Base-by-base conservation (phyloP, 129 eudicot species). In the Centaurea solstitialis region DNA sequence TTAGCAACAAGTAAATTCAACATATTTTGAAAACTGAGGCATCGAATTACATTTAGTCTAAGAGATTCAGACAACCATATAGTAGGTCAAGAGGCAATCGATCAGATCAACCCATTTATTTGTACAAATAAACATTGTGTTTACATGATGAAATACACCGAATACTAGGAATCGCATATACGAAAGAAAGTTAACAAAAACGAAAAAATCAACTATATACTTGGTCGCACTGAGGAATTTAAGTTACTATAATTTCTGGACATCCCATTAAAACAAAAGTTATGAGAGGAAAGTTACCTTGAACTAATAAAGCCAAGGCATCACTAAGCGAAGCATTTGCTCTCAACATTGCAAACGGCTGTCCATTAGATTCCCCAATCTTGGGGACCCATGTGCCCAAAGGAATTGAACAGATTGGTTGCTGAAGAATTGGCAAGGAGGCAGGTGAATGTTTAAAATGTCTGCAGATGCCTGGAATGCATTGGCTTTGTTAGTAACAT, bases 341-440 rank as follows among this genome's bases (percentile, higher is more conserved):
- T 88, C 95, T 88, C 88, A 93, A 79, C 91, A 87, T 90, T 47
- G 96, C 96, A 64, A 93, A 80, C 7, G 93, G 93, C 37, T 50
- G 87, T 24, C 90, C 82, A 64, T 76, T 87, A 67, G 97, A 75
- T 70, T 88, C 96, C 59, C 97, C 95, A 43, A 90, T 90, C 78
- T 86, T 89, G 1, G 97, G 97, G 74, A 93, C 97, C 97, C 97
- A 93, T 43, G 97, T 90, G 81, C 97, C 97, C 87, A 93, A 33
- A 30, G 97, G 90, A 90, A 93, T 78, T 74, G 95, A 86, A 76
- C 90, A 85, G 83, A 93, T 87, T 40, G 97, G 97, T 73, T 85
- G 91, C 72, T 93, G 97, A 78, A 93, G 95, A 74, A 93, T 86
- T 64, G 97, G 96, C 87, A 93, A 84, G 18, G 97, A 87, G 22